phyloP scores from a whole-genome alignment of 164 flowering plant genomes.

The Aristolochia contorta region DNA sequence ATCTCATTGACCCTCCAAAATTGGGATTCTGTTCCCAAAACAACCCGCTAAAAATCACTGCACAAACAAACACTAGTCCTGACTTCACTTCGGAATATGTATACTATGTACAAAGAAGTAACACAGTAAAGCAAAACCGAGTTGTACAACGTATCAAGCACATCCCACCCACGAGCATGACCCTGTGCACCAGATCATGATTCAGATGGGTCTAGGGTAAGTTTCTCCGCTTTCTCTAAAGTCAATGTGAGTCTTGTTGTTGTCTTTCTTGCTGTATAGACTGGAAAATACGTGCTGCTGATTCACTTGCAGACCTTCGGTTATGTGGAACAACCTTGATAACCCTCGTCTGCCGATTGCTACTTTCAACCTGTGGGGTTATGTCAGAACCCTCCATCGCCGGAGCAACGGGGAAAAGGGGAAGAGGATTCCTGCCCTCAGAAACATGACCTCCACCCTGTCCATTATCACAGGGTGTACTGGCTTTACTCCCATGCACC shows the following conservation, averaged over 20 bases:
- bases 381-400: conserved; percentile 10
- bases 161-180: not conserved
- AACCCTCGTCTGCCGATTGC: conserved; percentile 34
- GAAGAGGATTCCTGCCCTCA: conserved; percentile 2
- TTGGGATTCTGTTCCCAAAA: too few species aligned
- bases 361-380: conserved; percentile 9
- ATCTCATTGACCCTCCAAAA: too few species aligned
- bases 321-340: conserved; percentile 84
- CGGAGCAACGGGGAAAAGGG: conserved; percentile 46
- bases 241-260: conserved; percentile 36
- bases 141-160: conserved; percentile 1
- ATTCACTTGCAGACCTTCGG: conserved; percentile 56
- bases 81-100: too few species aligned
- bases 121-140: not conserved
- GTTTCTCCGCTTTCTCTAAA: not conserved
- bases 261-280: conserved; percentile 74
- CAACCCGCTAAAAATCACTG: too few species aligned
- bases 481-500: conserved; percentile 56
- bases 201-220: not conserved
- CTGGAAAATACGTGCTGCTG: conserved; percentile 72
- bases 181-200: not conserved
- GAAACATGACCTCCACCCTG: conserved; percentile 1
- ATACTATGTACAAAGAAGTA: too few species aligned
- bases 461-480: conserved; percentile 45
- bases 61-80: too few species aligned